Evolutionary conservation across 1,284 basidiomycete species (phyloP).

Genomic region (Cryptococcus sp.): DNA sequence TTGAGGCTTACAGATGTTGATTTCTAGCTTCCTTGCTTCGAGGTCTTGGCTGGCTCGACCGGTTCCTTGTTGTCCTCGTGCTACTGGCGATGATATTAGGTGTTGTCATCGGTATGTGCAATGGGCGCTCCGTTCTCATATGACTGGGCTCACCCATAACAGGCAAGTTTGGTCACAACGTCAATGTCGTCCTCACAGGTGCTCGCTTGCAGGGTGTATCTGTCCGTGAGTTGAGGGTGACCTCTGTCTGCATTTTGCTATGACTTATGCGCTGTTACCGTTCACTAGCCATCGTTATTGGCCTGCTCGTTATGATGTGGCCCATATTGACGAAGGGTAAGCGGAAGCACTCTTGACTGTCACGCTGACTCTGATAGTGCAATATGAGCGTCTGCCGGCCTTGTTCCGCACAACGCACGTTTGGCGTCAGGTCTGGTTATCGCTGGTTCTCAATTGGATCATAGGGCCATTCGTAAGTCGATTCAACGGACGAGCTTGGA

Average conservation of each 20-base stretch:
- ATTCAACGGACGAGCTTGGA: not conserved
- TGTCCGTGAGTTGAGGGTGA: constrained; percentile 40
- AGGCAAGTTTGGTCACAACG: constrained; percentile 34
- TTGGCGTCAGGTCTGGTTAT: constrained; percentile 72
- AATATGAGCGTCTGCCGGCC: constrained; percentile 69
- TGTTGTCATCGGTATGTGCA: constrained; percentile 71
- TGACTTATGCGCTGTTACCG: not conserved
- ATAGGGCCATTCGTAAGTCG: constrained; percentile 63
- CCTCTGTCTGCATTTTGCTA: not conserved
- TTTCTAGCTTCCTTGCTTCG: not conserved
- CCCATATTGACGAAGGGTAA: constrained; percentile 61
- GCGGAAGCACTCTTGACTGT: constrained; percentile 3
- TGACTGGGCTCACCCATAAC: constrained; percentile 57
- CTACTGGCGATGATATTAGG: constrained; percentile 77
- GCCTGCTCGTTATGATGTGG: constrained; percentile 89
- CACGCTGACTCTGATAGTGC: constrained; percentile 59
- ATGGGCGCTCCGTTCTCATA: not conserved
- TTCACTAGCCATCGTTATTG: constrained; percentile 68
- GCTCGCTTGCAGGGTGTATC: constrained; percentile 48
- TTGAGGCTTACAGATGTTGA: no score
- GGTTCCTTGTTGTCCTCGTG: constrained; percentile 70
- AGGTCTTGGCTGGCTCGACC: constrained; percentile 59
- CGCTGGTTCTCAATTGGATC: constrained; percentile 78
- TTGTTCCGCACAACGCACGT: constrained; percentile 63
- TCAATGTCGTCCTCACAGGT: constrained; percentile 30